Evolutionary conservation across 164 flowering plant species (phyloP), one percentile per base, ranked within the genome.

Genomic region (Macadamia tetraphylla): DNA sequence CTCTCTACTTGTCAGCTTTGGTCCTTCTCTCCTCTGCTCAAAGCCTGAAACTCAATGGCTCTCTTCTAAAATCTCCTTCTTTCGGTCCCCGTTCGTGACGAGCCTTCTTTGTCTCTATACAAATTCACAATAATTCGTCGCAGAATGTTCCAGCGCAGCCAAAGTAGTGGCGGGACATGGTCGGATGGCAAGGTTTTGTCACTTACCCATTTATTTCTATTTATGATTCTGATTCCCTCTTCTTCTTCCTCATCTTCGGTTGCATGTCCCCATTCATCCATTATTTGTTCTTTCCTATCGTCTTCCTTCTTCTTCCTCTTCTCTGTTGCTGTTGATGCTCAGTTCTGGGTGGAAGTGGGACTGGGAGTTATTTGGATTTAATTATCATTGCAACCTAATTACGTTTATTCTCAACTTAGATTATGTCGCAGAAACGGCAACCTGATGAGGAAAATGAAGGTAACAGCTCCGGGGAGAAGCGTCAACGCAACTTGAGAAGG

Each of bases 351-450:
- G 51, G 9, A 1, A 5, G 40, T 5, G 3, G 40, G 51, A 23
- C 1, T 1, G 51, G 51, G 9, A 44, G 66, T 29, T 63, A 14
- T 63, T 29, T 23, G 32, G 53, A 23, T 53, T 60, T 32, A 43
- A 31, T 60, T 42, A 60, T 1, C 62, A 31, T 60, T 6, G 17
- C 17, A n/a, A 60, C 43, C 43, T 32, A 31, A 0, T 60, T 31
- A 12, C 44, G 42, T 12, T 31, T 60, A 9, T 60, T 13, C 43
- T 6, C 43, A 60, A 32, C 55, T 42, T 31, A 2, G 30, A 65
- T 40, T 63, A 87, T 89, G 96, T 82, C 92, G 53, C 86, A 82
- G 78, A 87, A 86, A 78, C 77, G 90, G 67, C 84, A 81, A 17
- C 76, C 58, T 10, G 90, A 86, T n/a, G 86, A 84, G 58, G 83